Percentiles rank a stretch among this genome's conserved stretches.
These are phyloP conservation scores for Draba incana DNA, from an alignment of 345 rosid genomes.

Conservation along the genomic window DNA sequence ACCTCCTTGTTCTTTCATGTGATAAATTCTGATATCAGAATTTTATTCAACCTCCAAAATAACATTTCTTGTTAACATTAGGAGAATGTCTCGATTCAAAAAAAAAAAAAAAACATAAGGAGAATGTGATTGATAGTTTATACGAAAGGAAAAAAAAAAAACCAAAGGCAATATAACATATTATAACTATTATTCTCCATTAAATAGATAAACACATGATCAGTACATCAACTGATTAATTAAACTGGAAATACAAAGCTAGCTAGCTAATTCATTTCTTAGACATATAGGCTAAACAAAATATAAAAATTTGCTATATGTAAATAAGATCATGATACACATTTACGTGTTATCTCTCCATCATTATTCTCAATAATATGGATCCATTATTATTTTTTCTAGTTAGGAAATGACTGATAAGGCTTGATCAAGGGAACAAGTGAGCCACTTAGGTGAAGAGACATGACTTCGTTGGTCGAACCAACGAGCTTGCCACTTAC, in stretches of 20 bases:
- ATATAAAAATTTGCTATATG: constrained; percentile 10
- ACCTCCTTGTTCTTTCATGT: not conserved
- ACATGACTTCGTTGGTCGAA: constrained; percentile 85
- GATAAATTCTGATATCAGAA: not conserved
- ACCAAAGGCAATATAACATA: not conserved
- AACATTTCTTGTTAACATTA: not conserved
- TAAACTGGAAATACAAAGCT: constrained; percentile 40
- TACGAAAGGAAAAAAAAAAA: not conserved
- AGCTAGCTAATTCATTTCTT: constrained; percentile 12
- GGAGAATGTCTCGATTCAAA: too few relatives aligned
- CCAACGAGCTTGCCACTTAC: constrained; percentile 76
- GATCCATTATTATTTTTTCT: constrained; percentile 11
- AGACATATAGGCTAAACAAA: constrained; percentile 5
- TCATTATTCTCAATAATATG: constrained; percentile 26
- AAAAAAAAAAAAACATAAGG: not conserved
- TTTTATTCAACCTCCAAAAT: not conserved
- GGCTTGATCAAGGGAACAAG: constrained; percentile 69
- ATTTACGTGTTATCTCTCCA: constrained; percentile 36
- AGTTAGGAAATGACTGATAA: constrained; percentile 51
- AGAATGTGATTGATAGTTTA: not conserved
- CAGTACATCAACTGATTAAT: constrained; percentile 39
- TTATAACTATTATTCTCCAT: constrained; percentile 13
- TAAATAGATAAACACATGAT: constrained; percentile 27
- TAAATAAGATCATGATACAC: constrained; percentile 35
- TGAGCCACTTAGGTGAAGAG: constrained; percentile 72